These are phyloP conservation scores for Calonectria leucothoes DNA, from an alignment of 2,329 filamentous ascomycete genomes.

Conservation along the genomic window DNA sequence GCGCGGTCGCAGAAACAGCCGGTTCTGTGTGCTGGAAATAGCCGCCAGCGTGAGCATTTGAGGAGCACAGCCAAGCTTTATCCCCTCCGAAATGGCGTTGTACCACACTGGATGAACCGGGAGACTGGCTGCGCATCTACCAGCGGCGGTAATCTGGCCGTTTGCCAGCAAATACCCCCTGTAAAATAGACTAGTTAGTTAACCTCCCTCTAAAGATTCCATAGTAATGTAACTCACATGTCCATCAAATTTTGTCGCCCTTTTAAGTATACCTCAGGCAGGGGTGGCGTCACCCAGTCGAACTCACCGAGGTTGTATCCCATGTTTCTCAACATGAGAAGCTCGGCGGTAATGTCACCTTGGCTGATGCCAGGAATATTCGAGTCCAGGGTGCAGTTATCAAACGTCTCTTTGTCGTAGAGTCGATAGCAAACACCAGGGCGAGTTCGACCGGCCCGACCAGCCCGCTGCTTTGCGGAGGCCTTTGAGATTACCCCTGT, in stretches of 20 bases:
- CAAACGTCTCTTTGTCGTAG: neutral
- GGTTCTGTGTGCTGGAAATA: neutral
- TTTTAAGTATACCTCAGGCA: neutral
- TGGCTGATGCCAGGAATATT: neutral
- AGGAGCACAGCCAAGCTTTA: neutral
- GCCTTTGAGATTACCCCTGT: neutral
- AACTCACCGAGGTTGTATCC: too few relatives aligned
- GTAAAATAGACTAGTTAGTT: neutral
- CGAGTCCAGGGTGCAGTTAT: neutral
- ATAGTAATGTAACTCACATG: neutral
- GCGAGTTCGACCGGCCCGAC: neutral
- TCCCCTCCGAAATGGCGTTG: neutral
- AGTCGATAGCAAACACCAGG: neutral
- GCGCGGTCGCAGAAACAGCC: neutral
- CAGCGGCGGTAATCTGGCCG: neutral
- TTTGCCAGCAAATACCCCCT: neutral
- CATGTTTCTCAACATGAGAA: neutral
- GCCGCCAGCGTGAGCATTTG: neutral
- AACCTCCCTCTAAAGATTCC: neutral
- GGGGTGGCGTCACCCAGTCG: neutral
- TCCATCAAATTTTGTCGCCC: neutral
- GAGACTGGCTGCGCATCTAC: neutral
- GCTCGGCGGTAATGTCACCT: neutral
- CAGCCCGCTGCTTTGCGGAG: neutral
- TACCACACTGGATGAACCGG: neutral